Base-by-base conservation (phyloP, 805 yeast genomes). In the Ogataea sp. region DNA sequence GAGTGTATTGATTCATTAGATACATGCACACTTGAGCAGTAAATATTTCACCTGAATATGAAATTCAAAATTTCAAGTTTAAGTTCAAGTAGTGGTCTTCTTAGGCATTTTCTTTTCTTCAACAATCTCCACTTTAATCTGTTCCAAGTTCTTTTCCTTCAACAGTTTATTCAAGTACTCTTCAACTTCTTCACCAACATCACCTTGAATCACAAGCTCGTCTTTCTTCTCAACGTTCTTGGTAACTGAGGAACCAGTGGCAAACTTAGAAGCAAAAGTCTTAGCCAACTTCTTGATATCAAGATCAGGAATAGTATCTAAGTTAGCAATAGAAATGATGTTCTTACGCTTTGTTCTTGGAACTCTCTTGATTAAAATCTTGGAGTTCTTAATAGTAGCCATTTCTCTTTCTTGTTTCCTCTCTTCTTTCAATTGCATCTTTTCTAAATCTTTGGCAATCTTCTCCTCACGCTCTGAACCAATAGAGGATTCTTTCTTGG, bases 231-330 rank as follows among this genome's bases (percentile, higher is more conserved):
- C 97, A 3, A 79, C 88, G 47, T 78, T 84, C 63, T 89, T 89
- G 4, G 88, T 80, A 13, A 89, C 95, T 18, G 93, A 79, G 23
- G 96, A 90, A 38, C 97, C 97, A 8, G 97, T 89, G 13, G 97
- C 97, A 56, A 90, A 89, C 60, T 84, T 87, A 27, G 93, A 81
- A 0, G 97, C 93, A 62, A 90, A 89, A 1, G 88, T 80, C 70
- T 90, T 90, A 34, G 96, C 84, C 48, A 87, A 69, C 56, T 88
- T 89, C 67, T 89, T 89, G 76, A 85, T 73, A 56, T 89, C 96
- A 44, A 87, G 74, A 44, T 81, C 90, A 56, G 87, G 82, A 29
- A 88, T n/a, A n/a, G n/a, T 85, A 56, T 90, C 97, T 46, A 89
- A 70, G 14, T 96, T 96, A 16, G 83, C 72, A 37, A 89, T 81